Evolutionary conservation across 1,284 basidiomycete species (phyloP).

Genomic region (Rhodotorula sp.): DNA sequence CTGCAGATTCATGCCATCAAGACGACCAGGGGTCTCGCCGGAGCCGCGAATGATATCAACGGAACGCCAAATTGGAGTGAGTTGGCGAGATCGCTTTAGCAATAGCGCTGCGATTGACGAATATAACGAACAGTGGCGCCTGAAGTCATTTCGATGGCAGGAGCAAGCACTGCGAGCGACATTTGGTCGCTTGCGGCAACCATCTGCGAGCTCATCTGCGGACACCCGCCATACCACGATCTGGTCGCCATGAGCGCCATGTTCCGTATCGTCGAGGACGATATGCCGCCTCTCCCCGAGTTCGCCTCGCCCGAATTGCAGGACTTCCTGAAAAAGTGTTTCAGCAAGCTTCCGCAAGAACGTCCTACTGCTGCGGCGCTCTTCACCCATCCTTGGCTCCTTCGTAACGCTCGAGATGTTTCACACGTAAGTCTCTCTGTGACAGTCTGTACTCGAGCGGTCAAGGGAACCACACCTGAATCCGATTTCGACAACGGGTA

Average conservation of each 20-base stretch:
- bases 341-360: constrained; percentile 72
- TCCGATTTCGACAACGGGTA: constrained; percentile 44
- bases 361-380: constrained; percentile 78
- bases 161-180: constrained; percentile 58
- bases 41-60: constrained; percentile 62
- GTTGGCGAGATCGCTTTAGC: constrained; percentile 31
- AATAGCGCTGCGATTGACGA: neutral
- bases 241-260: constrained; percentile 55
- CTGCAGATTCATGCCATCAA: constrained; percentile 52
- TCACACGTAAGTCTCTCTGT: constrained; percentile 75
- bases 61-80: constrained; percentile 92
- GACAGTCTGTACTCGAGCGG: constrained; percentile 73
- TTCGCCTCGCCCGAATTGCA: constrained; percentile 68
- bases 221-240: constrained; percentile 84
- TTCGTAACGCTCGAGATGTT: constrained; percentile 62
- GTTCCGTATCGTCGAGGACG: constrained; percentile 93
- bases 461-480: constrained; percentile 6
- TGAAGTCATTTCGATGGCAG: constrained; percentile 75
- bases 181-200: constrained; percentile 94
- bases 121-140: constrained; percentile 66
- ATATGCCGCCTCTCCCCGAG: constrained; percentile 73
- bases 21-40: constrained; percentile 27
- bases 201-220: constrained; percentile 86
- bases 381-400: constrained; percentile 87
- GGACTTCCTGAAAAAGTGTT: constrained; percentile 78